These are phyloP conservation scores for Cadophora malorum DNA, from an alignment of 2,329 filamentous ascomycete genomes.

Conservation along the genomic window DNA sequence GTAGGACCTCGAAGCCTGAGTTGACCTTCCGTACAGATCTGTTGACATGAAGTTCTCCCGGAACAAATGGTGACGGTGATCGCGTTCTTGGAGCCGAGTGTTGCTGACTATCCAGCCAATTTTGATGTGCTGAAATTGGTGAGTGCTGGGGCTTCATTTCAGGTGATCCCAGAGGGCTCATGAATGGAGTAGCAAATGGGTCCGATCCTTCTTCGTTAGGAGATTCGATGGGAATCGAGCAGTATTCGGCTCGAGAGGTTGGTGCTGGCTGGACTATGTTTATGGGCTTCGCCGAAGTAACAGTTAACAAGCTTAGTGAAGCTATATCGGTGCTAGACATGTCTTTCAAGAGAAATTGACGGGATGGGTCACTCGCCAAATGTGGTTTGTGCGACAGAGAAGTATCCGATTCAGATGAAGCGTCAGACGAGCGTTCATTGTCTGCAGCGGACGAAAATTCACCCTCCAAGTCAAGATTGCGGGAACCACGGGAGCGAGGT, in stretches of 20 bases:
- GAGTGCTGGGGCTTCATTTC: constrained; percentile 2
- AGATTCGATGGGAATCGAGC: constrained; percentile 33
- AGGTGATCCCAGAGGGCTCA: constrained; percentile 21
- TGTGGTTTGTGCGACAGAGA: constrained; percentile 37
- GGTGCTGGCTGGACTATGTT: constrained; percentile 25
- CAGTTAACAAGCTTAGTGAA: constrained; percentile 10
- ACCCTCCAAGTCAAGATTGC: constrained; percentile 26
- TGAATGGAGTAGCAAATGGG: constrained; percentile 33
- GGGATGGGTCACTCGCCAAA: constrained; percentile 17
- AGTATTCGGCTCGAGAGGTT: constrained; percentile 36
- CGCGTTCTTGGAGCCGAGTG: not conserved
- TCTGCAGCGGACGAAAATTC: constrained; percentile 41
- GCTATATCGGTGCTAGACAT: not conserved
- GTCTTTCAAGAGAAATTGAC: constrained; percentile 19
- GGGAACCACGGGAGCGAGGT: constrained; percentile 33
- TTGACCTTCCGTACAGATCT: constrained; percentile 48
- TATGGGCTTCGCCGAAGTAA: constrained; percentile 21
- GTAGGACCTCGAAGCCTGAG: constrained; percentile 49
- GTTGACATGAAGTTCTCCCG: constrained; percentile 48
- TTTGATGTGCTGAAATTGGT: constrained; percentile 9
- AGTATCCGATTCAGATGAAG: constrained; percentile 42
- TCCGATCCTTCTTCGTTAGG: constrained; percentile 32
- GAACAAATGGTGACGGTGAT: constrained; percentile 45
- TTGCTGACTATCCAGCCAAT: constrained; percentile 8
- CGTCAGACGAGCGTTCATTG: constrained; percentile 42